phyloP scores from a whole-genome alignment of 2,329 filamentous ascomycete species.

The Raffaelea ambrosiae region DNA sequence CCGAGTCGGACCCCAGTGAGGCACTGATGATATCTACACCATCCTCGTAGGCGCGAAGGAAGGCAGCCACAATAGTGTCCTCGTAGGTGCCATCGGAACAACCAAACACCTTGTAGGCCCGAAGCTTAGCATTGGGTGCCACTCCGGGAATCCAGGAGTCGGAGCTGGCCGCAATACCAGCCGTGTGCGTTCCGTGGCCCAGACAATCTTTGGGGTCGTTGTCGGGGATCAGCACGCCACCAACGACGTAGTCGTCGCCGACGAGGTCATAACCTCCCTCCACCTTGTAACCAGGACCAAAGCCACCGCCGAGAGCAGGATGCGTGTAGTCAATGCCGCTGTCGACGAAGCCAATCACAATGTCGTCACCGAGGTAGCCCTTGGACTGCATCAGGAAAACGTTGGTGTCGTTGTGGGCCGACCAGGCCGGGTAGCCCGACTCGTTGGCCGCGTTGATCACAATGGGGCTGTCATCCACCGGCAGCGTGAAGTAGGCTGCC shows the following conservation, averaged over 20 bases:
- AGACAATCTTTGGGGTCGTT: neutral
- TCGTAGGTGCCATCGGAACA: conserved; percentile 14
- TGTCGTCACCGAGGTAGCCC: conserved; percentile 7
- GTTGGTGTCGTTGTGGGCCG: conserved; percentile 5
- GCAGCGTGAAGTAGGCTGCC: conserved; percentile 2
- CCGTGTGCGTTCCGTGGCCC: neutral
- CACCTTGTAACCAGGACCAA: conserved; percentile 9
- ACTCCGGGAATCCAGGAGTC: conserved; percentile 10
- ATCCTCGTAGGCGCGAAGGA: conserved; percentile 24
- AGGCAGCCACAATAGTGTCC: conserved; percentile 24
- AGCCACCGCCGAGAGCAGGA: conserved; percentile 8
- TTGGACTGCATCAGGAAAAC: conserved; percentile 7
- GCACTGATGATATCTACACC: conserved; percentile 31
- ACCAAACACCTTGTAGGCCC: conserved; percentile 17
- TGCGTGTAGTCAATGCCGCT: conserved; percentile 7
- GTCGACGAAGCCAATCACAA: conserved; percentile 8
- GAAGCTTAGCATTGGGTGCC: conserved; percentile 16
- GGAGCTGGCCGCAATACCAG: neutral
- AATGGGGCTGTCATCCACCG: neutral
- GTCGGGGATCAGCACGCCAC: neutral
- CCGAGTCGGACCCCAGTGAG: conserved; percentile 20
- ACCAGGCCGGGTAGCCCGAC: neutral
- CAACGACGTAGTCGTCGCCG: conserved; percentile 1
- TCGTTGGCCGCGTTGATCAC: neutral
- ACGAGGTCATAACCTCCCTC: conserved; percentile 7